Conservation (phyloP, 2,329 filamentous ascomycete genomes). For the Xylaria sp. region DNA sequence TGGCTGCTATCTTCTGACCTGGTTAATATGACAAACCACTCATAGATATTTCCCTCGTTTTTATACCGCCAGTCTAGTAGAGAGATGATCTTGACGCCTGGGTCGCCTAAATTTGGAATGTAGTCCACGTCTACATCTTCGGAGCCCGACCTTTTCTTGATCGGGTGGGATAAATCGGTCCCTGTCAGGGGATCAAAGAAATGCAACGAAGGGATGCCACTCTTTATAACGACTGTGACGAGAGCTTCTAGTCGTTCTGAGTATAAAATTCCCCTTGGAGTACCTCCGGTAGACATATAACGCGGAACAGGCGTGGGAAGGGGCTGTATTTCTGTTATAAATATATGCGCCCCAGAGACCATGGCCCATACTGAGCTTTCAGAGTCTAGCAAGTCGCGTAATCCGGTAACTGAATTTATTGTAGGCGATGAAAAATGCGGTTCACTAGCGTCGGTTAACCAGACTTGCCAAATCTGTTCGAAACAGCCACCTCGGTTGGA, state of each 20-base stretch:
- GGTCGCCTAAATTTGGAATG: conserved; percentile 66
- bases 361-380: conserved; percentile 61
- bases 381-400: conserved; percentile 55
- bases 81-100: conserved; percentile 68
- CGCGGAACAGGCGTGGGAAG: conserved; percentile 49
- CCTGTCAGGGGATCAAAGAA: conserved; percentile 70
- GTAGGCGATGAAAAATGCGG: conserved; percentile 58
- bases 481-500: conserved; percentile 46
- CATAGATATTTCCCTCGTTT: conserved; percentile 67
- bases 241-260: conserved; percentile 64
- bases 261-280: conserved; percentile 65
- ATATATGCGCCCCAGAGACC: conserved; percentile 61
- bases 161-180: conserved; percentile 60
- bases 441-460: conserved; percentile 63
- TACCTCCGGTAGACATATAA: conserved; percentile 51
- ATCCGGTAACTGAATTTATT: conserved; percentile 60
- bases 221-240: conserved; percentile 62
- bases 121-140: conserved; percentile 53
- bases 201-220: conserved; percentile 60
- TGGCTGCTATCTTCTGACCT: conserved; percentile 49
- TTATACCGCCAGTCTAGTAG: conserved; percentile 73
- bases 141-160: conserved; percentile 47
- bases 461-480: conserved; percentile 59
- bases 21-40: conserved; percentile 71
- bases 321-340: conserved; percentile 64